Evolutionary conservation across 805 yeast species (phyloP).

Genomic region (Candida ipomoeae): DNA sequence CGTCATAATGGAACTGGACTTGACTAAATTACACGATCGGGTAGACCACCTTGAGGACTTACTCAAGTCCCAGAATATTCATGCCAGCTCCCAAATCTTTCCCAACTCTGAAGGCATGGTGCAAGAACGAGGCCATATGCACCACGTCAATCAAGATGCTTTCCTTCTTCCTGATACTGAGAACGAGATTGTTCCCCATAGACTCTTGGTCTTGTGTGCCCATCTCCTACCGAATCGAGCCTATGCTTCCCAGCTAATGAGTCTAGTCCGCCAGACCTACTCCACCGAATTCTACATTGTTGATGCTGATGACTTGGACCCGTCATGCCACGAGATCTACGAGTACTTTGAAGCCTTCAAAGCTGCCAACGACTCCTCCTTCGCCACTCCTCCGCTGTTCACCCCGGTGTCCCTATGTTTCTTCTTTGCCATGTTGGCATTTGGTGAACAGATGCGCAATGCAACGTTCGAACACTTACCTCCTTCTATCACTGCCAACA

Average conservation of each 20-base stretch:
- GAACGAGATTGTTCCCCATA: constrained; percentile 24
- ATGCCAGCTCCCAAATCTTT: constrained; percentile 2
- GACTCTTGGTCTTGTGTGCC: constrained; percentile 19
- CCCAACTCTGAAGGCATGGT: constrained; percentile 5
- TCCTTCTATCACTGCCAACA: constrained; percentile 6
- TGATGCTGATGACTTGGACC: constrained; percentile 20
- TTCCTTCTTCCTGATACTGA: constrained; percentile 26
- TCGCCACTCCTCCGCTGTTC: constrained; percentile 5
- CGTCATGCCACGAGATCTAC: constrained; percentile 17
- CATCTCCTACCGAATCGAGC: constrained; percentile 24
- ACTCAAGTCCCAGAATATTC: constrained; percentile 12
- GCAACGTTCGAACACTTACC: constrained; percentile 8
- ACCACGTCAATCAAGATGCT: constrained; percentile 17
- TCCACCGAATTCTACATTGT: constrained; percentile 34
- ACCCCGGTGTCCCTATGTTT: constrained; percentile 24
- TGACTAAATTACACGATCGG: constrained; percentile 31
- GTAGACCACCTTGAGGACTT: constrained; percentile 27
- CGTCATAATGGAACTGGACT: constrained; percentile 40
- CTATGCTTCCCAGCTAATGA: constrained; percentile 21
- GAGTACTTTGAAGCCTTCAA: constrained; percentile 4
- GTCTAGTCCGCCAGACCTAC: constrained; percentile 27
- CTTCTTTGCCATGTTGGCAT: constrained; percentile 33
- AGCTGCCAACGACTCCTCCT: constrained; percentile 1
- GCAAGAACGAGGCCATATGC: constrained; percentile 4
- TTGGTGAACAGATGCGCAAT: constrained; percentile 34